A percentile compares a stretch with the other conserved stretches of the same genome.
These are phyloP conservation scores for Alternaria gansuensis DNA, from an alignment of 2,329 filamentous ascomycete genomes.

Conservation along the genomic window DNA sequence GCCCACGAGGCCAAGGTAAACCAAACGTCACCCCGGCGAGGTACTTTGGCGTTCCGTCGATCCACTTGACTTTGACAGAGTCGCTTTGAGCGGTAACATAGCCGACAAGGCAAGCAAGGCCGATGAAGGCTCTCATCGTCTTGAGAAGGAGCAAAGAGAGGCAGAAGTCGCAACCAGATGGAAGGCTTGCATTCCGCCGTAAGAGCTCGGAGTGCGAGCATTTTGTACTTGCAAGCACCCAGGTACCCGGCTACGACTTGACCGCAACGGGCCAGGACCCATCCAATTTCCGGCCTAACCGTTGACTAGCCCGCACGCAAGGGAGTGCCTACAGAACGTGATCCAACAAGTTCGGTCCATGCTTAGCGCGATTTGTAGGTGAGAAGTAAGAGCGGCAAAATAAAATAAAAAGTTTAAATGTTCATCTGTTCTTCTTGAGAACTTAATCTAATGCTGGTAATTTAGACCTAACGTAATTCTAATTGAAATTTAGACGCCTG, in stretches of 20 bases:
- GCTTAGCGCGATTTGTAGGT: neutral
- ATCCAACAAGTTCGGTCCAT: neutral
- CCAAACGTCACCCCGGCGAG: slow-evolving; percentile 52
- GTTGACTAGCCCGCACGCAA: slow-evolving; percentile 26
- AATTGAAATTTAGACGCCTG: no score
- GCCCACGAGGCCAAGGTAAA: slow-evolving; percentile 52
- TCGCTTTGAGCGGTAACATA: slow-evolving; percentile 27
- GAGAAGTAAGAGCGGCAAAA: neutral
- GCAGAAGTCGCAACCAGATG: slow-evolving; percentile 8
- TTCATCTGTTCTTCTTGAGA: no score
- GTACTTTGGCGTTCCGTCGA: slow-evolving; percentile 40
- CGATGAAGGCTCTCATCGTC: slow-evolving; percentile 28
- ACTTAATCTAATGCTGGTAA: no score
- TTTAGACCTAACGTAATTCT: no score
- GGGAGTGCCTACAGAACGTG: slow-evolving; percentile 22
- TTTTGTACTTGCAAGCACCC: slow-evolving; percentile 25
- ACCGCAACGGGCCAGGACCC: neutral
- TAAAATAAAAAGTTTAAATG: no score
- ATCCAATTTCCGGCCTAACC: slow-evolving; percentile 25
- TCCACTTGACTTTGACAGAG: slow-evolving; percentile 45
- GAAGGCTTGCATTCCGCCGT: neutral
- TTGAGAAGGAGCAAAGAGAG: slow-evolving; percentile 17
- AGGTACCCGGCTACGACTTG: slow-evolving; percentile 16
- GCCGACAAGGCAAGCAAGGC: slow-evolving; percentile 29
- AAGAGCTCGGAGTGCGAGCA: neutral